Evolutionary conservation across 306 rosid species (phyloP).

Genomic region (apple (Malus domestica)): ASM211411v1 NC_041791.1:37527001-37527500

Average conservation of each 20-base stretch:
- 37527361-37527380: conserved; percentile 15
- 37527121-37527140: not conserved
- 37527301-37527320: conserved; percentile 6
- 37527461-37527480: too few species aligned
- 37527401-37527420: conserved; percentile 9
- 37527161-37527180: not conserved
- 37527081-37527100: conserved; percentile 10
- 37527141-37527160: conserved; percentile 8
- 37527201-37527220: conserved; percentile 16
- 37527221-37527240: conserved; percentile 3
- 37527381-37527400: conserved; percentile 16
- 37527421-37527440: conserved; percentile 10
- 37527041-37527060: conserved; percentile 20
- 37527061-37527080: conserved; percentile 57
- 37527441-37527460: conserved; percentile 6
- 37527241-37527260: conserved; percentile 13
- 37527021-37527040: conserved; percentile 11
- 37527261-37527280: conserved; percentile 12
- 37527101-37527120: conserved; percentile 4
- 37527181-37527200: not conserved
- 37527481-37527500: too few species aligned
- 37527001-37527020: not conserved
- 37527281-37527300: conserved; percentile 14
- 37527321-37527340: conserved; percentile 2
- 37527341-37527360: conserved; percentile 9